Percentiles rank a stretch among this genome's conserved stretches.
phyloP scores from a whole-genome alignment of 2,329 filamentous ascomycete species.

The Exophiala oligosperma region DNA sequence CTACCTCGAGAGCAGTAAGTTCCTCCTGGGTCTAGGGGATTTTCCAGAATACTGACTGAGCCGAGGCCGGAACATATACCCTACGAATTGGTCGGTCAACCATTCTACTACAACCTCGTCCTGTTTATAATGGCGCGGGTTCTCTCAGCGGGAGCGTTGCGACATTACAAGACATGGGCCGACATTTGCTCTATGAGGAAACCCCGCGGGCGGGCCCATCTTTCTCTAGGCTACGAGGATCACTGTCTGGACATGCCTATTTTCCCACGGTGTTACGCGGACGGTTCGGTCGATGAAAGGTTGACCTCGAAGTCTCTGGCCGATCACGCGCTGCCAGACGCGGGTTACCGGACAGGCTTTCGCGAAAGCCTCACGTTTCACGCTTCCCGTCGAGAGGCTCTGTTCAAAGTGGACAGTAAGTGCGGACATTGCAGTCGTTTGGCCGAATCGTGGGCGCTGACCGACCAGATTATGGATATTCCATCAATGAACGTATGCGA shows the following conservation, averaged over 20 bases:
- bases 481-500: too few relatives aligned
- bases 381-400: slow-evolving; percentile 8
- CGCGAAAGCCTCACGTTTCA: slow-evolving; percentile 10
- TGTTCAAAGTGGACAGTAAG: slow-evolving; percentile 13
- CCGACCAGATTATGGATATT: neutral
- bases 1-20: too few relatives aligned
- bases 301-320: slow-evolving; percentile 5
- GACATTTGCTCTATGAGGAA: slow-evolving; percentile 2
- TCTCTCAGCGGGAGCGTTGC: slow-evolving; percentile 1
- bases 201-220: neutral
- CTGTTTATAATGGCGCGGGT: too few relatives aligned
- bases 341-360: slow-evolving; percentile 6
- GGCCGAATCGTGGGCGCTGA: slow-evolving; percentile 3
- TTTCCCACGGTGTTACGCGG: slow-evolving; percentile 39
- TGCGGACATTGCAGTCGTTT: neutral
- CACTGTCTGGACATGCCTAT: neutral
- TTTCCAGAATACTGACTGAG: too few relatives aligned
- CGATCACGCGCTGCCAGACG: neutral
- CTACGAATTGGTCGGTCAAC: too few relatives aligned
- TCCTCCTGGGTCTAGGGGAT: too few relatives aligned
- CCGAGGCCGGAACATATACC: too few relatives aligned
- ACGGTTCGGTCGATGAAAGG: slow-evolving; percentile 1
- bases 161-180: slow-evolving; percentile 6
- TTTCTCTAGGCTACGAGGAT: neutral
- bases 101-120: too few relatives aligned